Percentiles rank a stretch among this genome's conserved stretches.
Conservation (phyloP, 805 yeast genomes). For the Schwanniomyces sp. region DNA sequence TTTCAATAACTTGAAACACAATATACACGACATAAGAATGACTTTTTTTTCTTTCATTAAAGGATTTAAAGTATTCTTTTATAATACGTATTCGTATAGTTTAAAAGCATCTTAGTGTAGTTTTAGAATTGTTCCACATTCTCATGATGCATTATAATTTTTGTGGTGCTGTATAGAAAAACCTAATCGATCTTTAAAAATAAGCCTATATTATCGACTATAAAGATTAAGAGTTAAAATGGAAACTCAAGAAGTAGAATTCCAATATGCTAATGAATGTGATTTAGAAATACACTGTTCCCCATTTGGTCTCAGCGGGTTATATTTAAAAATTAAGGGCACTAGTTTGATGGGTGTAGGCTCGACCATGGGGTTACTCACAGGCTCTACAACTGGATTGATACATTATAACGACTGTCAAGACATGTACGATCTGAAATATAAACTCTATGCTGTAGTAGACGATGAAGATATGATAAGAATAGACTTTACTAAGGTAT, state of each 20-base stretch:
- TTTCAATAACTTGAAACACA: too few relatives aligned
- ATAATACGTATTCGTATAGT: not conserved
- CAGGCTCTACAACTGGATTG: conserved; percentile 50
- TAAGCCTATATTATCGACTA: not conserved
- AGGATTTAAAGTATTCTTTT: not conserved
- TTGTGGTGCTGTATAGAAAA: not conserved
- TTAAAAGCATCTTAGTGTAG: not conserved
- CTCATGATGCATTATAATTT: not conserved
- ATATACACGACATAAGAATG: too few relatives aligned
- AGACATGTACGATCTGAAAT: conserved; percentile 47
- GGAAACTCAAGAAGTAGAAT: conserved; percentile 18
- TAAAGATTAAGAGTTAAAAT: not conserved
- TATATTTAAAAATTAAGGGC: conserved; percentile 48
- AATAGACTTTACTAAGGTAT: conserved; percentile 51
- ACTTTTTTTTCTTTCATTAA: too few relatives aligned
- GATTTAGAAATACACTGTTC: conserved; percentile 56
- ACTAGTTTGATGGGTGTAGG: conserved; percentile 55
- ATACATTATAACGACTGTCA: conserved; percentile 49
- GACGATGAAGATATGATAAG: conserved; percentile 47
- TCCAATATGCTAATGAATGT: conserved; percentile 49
- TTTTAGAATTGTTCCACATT: not conserved
- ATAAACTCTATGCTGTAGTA: conserved; percentile 48
- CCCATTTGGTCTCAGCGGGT: conserved; percentile 55
- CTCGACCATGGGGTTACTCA: conserved; percentile 55
- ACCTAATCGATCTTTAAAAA: not conserved